Base-by-base conservation (phyloP, 805 yeast species). In the Candida ulmi region DNA sequence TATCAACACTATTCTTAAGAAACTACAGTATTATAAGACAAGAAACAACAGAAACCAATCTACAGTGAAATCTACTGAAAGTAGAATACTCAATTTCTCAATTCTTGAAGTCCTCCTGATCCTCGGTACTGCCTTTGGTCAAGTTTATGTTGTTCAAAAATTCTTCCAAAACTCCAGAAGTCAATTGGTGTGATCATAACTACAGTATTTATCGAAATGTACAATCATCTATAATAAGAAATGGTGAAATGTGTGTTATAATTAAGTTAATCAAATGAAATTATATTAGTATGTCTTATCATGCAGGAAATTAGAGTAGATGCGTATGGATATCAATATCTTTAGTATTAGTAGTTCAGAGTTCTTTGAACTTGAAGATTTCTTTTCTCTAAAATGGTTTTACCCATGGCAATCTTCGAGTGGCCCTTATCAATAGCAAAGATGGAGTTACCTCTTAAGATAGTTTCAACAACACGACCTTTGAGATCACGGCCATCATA, bases 41-140 rank as follows among this genome's bases (percentile, higher is more conserved):
- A 82, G 99, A 68, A 91, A 86, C 63, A 79, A 79, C 66, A 77
- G 98, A 66, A 91, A 91, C 66, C 93, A 87, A 62, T 77, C 83
- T 39, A 87, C 96, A 35, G 96, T 87, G 45, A 72, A 69, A 60
- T 78, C 87, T 37, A 87, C 95, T n/a, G 88, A 82, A 55, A 63
- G 80, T 15, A 78, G 95, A 60, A 76, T 87, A 44, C 80, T 83
- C 60, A 84, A 83, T 74, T 81, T 85, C 56, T 79, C 88, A 34
- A 61, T 86, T 38, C 68, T 82, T 47, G 90, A 83, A 58, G 83
- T 83, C 47, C 58, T 77, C 31, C 69, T 83, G 49, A 83, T 85
- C 75, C 85, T 83, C 36, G 80, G 78, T 28, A 78, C 84, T 84
- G 85, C 88, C 16, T 68, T 66, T 19, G 71, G 79, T 53, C 93